phyloP scores from a whole-genome alignment of 306 rosid genomes.

The Rubus idaeus region DNA sequence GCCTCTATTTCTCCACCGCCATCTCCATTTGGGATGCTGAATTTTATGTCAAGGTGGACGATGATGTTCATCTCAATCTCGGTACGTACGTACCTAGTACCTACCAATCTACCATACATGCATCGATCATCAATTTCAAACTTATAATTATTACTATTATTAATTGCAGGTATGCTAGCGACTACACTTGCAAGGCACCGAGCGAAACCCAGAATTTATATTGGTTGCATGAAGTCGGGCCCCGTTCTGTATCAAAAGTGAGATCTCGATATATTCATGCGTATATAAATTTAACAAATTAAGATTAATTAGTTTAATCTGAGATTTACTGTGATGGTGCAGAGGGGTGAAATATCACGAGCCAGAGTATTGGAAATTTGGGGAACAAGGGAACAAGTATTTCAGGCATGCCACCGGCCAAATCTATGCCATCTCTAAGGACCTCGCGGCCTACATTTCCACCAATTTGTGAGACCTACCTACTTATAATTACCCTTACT shows the following conservation, averaged over 20 bases:
- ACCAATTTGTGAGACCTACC: slow-evolving; percentile 48
- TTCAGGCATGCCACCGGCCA: slow-evolving; percentile 98
- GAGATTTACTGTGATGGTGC: neutral
- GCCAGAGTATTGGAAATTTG: slow-evolving; percentile 91
- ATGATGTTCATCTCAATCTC: slow-evolving; percentile 77
- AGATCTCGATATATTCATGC: neutral
- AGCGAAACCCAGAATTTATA: slow-evolving; percentile 66
- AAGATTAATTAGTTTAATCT: neutral
- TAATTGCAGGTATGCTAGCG: slow-evolving; percentile 44
- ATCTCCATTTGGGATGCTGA: slow-evolving; percentile 77
- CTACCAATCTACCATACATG: too few relatives aligned
- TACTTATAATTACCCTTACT: too few relatives aligned
- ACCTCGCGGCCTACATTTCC: slow-evolving; percentile 77
- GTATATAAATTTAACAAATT: neutral
- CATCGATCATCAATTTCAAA: too few relatives aligned
- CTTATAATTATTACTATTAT: too few relatives aligned
- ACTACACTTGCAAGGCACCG: slow-evolving; percentile 58
- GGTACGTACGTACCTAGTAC: slow-evolving; percentile 30
- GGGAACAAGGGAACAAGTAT: slow-evolving; percentile 90
- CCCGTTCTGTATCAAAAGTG: slow-evolving; percentile 82
- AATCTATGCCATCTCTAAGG: slow-evolving; percentile 85
- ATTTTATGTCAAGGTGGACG: slow-evolving; percentile 89
- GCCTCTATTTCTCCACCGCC: slow-evolving; percentile 66
- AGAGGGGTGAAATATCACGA: slow-evolving; percentile 88
- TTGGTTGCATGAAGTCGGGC: slow-evolving; percentile 99